Conservation (phyloP, 2,329 filamentous ascomycete species). For the Orbilia ellipsospora region DNA sequence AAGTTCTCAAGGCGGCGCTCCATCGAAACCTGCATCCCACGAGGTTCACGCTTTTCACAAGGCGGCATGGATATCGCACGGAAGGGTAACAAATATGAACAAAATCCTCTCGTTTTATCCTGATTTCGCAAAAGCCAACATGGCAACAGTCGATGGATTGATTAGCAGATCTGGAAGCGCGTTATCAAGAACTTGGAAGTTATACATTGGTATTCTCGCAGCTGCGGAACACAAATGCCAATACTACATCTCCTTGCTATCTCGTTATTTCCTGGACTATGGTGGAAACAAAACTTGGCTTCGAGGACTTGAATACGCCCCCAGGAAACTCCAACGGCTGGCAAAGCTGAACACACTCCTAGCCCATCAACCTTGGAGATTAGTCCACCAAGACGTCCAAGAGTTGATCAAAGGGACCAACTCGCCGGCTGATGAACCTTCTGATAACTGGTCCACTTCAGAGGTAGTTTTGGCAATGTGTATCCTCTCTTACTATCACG, state of each 20-base stretch:
- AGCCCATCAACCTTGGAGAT: constrained; percentile 57
- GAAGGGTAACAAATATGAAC: constrained; percentile 57
- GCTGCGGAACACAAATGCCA: constrained; percentile 58
- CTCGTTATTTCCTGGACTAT: constrained; percentile 57
- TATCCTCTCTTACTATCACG: constrained; percentile 58
- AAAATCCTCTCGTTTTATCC: constrained; percentile 58
- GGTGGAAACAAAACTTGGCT: constrained; percentile 57
- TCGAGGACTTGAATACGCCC: constrained; percentile 56
- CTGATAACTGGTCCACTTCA: constrained; percentile 57
- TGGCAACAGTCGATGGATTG: constrained; percentile 56
- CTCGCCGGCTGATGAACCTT: constrained; percentile 26
- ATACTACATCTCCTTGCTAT: constrained; percentile 58
- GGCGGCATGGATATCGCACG: constrained; percentile 55
- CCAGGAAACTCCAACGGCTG: constrained; percentile 57
- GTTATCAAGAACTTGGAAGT: constrained; percentile 56
- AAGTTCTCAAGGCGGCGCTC: constrained; percentile 28
- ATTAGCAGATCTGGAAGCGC: constrained; percentile 56
- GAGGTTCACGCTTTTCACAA: constrained; percentile 52
- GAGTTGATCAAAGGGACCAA: constrained; percentile 56
- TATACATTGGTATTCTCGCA: constrained; percentile 58
- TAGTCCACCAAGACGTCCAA: constrained; percentile 56
- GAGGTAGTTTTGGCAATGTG: constrained; percentile 58
- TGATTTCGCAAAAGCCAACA: constrained; percentile 56
- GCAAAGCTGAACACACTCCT: constrained; percentile 57
- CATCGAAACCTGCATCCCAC: constrained; percentile 38